These are phyloP conservation scores for Teratosphaeria nubilosa DNA, from an alignment of 2,329 filamentous ascomycete species.

Conservation along the genomic window DNA sequence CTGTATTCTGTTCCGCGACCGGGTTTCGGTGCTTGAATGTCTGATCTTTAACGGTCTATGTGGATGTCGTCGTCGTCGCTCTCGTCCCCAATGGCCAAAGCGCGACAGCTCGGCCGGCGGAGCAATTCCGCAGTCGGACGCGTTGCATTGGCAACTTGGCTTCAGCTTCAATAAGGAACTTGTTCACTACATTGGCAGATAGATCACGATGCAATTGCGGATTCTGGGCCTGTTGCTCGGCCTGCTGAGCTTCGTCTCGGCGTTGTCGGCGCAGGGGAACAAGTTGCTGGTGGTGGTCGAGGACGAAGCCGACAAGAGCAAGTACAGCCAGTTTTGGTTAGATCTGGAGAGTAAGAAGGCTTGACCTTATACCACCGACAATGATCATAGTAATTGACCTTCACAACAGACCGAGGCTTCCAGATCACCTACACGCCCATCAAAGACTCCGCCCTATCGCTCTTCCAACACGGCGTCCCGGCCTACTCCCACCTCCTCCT, in stretches of 20 bases:
- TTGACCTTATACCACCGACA: background rate
- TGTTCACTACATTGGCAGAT: background rate
- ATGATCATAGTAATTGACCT: background rate
- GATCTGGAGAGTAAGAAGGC: slow-evolving; percentile 55
- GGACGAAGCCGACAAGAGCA: slow-evolving; percentile 66
- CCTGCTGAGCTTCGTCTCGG: slow-evolving; percentile 57
- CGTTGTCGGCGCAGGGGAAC: slow-evolving; percentile 67
- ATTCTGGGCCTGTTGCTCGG: slow-evolving; percentile 47
- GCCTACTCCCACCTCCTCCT: slow-evolving; percentile 86
- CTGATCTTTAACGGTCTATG: background rate
- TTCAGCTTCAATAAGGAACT: background rate
- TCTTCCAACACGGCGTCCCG: slow-evolving; percentile 80
- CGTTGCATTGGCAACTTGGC: background rate
- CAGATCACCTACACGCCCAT: slow-evolving; percentile 71
- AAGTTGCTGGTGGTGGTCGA: slow-evolving; percentile 80
- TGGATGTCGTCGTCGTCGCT: background rate
- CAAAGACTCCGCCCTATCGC: slow-evolving; percentile 63
- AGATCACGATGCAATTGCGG: slow-evolving; percentile 22
- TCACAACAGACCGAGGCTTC: slow-evolving; percentile 63
- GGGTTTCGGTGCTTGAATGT: background rate
- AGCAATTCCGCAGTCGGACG: background rate
- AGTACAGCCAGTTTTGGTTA: slow-evolving; percentile 71
- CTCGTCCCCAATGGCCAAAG: background rate
- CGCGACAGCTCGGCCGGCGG: background rate
- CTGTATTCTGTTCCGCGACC: too few relatives aligned